Evolutionary conservation across 345 rosid genomes (phyloP).

Genomic region (Pugionium cornutum): DNA sequence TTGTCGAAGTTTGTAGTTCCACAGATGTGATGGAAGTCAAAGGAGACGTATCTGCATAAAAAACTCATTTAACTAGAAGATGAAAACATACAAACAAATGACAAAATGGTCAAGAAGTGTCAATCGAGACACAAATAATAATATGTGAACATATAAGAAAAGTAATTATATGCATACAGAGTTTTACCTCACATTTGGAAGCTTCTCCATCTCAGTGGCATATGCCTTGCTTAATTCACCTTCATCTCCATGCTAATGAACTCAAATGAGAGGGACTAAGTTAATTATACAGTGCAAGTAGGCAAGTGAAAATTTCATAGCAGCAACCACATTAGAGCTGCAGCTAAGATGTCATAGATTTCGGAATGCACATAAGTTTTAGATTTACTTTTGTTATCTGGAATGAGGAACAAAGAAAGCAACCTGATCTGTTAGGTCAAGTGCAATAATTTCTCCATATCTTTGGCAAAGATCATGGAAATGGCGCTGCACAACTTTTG

Average conservation of each 20-base stretch:
- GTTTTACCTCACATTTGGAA: constrained; percentile 84
- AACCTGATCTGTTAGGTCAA: constrained; percentile 86
- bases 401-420: constrained; percentile 27
- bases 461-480: constrained; percentile 83
- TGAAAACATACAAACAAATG: neutral
- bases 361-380: constrained; percentile 2
- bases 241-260: constrained; percentile 81
- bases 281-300: constrained; percentile 20
- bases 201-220: constrained; percentile 75
- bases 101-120: neutral
- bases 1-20: constrained; percentile 82
- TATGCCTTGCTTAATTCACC: constrained; percentile 78
- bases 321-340: constrained; percentile 11
- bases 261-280: constrained; percentile 17
- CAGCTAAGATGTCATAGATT: constrained; percentile 8
- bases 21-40: constrained; percentile 85
- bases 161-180: constrained; percentile 1
- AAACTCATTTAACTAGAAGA: constrained; percentile 27
- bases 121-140: neutral
- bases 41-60: constrained; percentile 69
- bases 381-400: constrained; percentile 13
- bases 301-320: constrained; percentile 9
- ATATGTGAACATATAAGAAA: no score
- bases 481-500: constrained; percentile 84
- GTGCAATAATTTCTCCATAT: constrained; percentile 73